Evolutionary conservation across 2,329 filamentous ascomycete species (phyloP).

Genomic region (Penicillium sp.): DNA sequence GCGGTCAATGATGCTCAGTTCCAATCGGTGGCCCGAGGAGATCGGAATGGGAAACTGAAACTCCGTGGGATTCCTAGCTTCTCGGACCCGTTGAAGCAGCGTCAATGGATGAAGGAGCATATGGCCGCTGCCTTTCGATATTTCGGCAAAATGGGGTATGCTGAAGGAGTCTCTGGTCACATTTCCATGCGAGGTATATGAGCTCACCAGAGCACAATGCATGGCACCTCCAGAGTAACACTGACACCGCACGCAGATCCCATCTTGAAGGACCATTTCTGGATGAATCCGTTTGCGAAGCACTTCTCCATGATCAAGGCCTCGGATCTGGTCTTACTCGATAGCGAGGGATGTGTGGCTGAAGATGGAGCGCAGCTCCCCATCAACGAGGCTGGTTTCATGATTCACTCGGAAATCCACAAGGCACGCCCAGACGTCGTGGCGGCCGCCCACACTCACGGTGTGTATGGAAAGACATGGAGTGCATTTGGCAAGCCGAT

Average conservation of each 20-base stretch:
- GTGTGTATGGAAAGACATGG: constrained; percentile 56
- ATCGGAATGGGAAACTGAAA: constrained; percentile 32
- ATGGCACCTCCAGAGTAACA: background rate
- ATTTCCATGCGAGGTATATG: constrained; percentile 35
- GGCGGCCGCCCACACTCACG: constrained; percentile 55
- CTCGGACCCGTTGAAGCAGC: constrained; percentile 39
- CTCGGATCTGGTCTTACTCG: constrained; percentile 38
- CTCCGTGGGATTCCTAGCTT: constrained; percentile 37
- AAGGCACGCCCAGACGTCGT: constrained; percentile 54
- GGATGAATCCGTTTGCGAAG: constrained; percentile 38
- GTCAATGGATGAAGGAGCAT: constrained; percentile 49
- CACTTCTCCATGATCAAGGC: constrained; percentile 40
- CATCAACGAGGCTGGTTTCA: constrained; percentile 47
- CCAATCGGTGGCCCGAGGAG: constrained; percentile 33
- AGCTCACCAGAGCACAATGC: background rate
- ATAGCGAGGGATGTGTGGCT: constrained; percentile 36
- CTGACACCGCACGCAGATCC: constrained; percentile 23
- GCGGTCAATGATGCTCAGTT: constrained; percentile 26
- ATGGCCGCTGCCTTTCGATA: constrained; percentile 40
- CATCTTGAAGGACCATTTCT: constrained; percentile 35
- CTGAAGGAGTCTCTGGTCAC: constrained; percentile 39
- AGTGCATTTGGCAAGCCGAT: constrained; percentile 55
- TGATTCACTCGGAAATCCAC: constrained; percentile 57
- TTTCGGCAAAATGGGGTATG: constrained; percentile 38
- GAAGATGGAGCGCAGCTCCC: constrained; percentile 37